phyloP scores from a whole-genome alignment of 768 basidiomycete genomes.

The Pleurotus pulmonarius region DNA sequence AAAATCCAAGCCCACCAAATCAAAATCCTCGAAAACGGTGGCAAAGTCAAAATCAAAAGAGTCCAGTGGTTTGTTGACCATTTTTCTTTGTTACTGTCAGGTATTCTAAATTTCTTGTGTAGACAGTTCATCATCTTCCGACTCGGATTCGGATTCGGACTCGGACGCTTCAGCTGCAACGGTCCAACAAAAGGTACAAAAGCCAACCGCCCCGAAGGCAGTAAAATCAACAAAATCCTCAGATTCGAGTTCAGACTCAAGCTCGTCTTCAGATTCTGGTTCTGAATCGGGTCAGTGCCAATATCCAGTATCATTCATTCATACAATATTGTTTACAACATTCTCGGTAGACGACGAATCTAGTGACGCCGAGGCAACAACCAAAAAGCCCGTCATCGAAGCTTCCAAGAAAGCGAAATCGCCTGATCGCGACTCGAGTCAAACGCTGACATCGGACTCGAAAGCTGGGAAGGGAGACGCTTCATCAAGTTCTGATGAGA shows the following conservation, averaged over 20 bases:
- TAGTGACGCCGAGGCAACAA: conserved; percentile 18
- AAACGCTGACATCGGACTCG: conserved; percentile 4
- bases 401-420: not conserved
- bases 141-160: conserved; percentile 22
- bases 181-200: too few species aligned
- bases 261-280: conserved; percentile 23
- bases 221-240: conserved; percentile 7
- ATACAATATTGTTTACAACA: not conserved
- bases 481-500: not conserved
- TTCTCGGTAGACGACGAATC: not conserved
- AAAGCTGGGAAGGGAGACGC: not conserved
- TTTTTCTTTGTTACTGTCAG: not conserved
- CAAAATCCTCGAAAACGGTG: not conserved
- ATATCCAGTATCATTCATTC: not conserved
- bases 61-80: not conserved
- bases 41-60: not conserved
- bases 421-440: conserved; percentile 6
- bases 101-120: not conserved
- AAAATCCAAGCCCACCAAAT: not conserved
- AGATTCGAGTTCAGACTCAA: conserved; percentile 7
- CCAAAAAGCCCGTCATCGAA: conserved; percentile 6
- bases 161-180: conserved; percentile 8
- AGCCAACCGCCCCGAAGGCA: too few species aligned
- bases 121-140: conserved; percentile 18
- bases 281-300: conserved; percentile 8